Evolutionary conservation across 2,329 filamentous ascomycete species (phyloP).

Genomic region (Cladorrhinum sp.): DNA sequence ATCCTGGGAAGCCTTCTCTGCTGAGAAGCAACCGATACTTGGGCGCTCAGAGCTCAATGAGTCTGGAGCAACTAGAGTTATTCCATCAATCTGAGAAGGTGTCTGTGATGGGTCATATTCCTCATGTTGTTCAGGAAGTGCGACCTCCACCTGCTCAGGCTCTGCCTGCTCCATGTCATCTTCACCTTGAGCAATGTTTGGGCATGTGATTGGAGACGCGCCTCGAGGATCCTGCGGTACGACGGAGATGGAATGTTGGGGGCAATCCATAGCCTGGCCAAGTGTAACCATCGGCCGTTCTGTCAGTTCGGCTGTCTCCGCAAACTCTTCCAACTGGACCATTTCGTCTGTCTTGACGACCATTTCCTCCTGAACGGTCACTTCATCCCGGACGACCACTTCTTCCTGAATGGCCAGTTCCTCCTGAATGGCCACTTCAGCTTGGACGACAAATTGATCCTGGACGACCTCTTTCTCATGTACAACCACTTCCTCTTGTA

Average conservation of each 20-base stretch:
- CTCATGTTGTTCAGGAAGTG: neutral
- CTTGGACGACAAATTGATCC: neutral
- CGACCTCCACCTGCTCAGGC: neutral
- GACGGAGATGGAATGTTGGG: neutral
- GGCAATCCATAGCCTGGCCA: neutral
- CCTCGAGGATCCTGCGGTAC: neutral
- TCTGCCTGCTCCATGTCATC: neutral
- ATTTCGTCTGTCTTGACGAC: neutral
- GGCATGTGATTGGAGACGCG: neutral
- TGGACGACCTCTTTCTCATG: too few species aligned
- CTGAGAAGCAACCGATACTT: slow-evolving; percentile 18
- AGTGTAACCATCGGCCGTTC: neutral
- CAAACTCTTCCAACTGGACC: neutral
- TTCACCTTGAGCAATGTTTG: neutral
- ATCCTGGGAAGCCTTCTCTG: slow-evolving; percentile 20
- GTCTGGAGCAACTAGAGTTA: slow-evolving; percentile 17
- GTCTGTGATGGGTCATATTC: neutral
- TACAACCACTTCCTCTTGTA: too few species aligned
- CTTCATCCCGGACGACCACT: neutral
- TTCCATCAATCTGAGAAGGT: slow-evolving; percentile 22
- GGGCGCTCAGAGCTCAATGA: slow-evolving; percentile 4
- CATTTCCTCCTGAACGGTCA: neutral
- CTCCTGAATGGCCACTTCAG: neutral
- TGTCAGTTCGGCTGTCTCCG: neutral
- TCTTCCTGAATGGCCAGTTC: neutral